Evolutionary conservation across 108 stramenopile genomes (phyloP).

Genomic region (Schizochytrium sp.): DNA sequence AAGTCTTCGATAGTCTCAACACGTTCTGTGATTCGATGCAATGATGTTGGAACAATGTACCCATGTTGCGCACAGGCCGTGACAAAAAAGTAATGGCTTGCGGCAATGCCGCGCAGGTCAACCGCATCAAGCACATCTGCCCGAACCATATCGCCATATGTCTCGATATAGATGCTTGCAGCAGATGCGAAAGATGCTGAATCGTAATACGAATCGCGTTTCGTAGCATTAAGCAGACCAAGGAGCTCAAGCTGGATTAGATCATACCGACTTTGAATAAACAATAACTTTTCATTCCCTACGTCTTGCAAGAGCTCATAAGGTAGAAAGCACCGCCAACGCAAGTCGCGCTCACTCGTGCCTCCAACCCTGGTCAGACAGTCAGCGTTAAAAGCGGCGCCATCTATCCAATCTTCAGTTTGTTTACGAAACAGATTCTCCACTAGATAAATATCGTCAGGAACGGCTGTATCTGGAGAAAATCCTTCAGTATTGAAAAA

Average conservation of each 20-base stretch:
- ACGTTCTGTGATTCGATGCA: not conserved
- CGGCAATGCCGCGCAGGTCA: not conserved
- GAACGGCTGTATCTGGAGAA: not conserved
- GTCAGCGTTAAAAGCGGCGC: not conserved
- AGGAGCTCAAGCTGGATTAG: slow-evolving; percentile 25
- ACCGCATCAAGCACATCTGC: not conserved
- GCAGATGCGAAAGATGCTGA: not conserved
- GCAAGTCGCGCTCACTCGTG: not conserved
- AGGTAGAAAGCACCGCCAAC: slow-evolving; percentile 3
- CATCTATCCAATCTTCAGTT: not conserved
- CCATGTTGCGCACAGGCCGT: slow-evolving; percentile 41
- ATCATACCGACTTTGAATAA: slow-evolving; percentile 15
- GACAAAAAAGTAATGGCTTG: not conserved
- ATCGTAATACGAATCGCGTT: not conserved
- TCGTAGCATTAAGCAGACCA: not conserved
- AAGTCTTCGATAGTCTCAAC: slow-evolving; percentile 10
- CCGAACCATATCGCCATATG: not conserved
- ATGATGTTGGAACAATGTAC: slow-evolving; percentile 4
- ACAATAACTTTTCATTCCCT: not conserved
- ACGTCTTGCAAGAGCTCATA: slow-evolving; percentile 12
- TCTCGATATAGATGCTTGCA: not conserved
- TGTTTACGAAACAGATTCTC: not conserved
- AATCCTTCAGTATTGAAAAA: slow-evolving; percentile 40
- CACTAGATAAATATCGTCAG: not conserved
- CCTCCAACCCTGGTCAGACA: not conserved